phyloP scores from a whole-genome alignment of 73 alveolate species.

The Uronychia binucleata region DNA sequence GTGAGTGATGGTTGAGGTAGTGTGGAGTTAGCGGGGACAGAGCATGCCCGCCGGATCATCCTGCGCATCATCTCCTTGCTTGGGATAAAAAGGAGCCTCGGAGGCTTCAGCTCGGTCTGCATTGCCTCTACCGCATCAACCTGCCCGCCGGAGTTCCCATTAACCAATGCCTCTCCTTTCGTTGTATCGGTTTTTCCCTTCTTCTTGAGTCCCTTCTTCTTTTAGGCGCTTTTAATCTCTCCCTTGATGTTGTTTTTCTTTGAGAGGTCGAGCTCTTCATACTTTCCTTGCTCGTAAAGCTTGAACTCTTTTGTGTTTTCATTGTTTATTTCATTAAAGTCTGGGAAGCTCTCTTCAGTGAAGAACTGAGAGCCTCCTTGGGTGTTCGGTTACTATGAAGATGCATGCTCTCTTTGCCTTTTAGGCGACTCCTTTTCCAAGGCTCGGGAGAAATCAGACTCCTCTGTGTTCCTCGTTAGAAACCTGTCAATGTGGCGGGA shows the following conservation, averaged over 20 bases:
- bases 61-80: background rate
- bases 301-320: background rate
- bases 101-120: background rate
- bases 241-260: background rate
- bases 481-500: background rate
- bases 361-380: background rate
- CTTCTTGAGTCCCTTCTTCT: background rate
- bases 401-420: no score
- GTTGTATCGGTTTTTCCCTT: background rate
- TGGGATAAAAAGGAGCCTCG: background rate
- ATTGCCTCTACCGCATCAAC: background rate
- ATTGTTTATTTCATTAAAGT: background rate
- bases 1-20: conserved; percentile 3
- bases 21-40: background rate
- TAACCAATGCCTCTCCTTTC: background rate
- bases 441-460: background rate
- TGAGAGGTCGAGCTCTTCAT: background rate
- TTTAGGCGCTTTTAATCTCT: background rate
- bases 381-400: background rate
- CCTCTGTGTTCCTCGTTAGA: background rate
- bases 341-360: background rate
- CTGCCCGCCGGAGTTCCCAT: background rate
- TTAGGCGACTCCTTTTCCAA: background rate
- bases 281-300: background rate
- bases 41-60: background rate